These are phyloP conservation scores for Phytophthora sp. DNA, from an alignment of 352 stramenopile genomes.

Conservation along the genomic window DNA sequence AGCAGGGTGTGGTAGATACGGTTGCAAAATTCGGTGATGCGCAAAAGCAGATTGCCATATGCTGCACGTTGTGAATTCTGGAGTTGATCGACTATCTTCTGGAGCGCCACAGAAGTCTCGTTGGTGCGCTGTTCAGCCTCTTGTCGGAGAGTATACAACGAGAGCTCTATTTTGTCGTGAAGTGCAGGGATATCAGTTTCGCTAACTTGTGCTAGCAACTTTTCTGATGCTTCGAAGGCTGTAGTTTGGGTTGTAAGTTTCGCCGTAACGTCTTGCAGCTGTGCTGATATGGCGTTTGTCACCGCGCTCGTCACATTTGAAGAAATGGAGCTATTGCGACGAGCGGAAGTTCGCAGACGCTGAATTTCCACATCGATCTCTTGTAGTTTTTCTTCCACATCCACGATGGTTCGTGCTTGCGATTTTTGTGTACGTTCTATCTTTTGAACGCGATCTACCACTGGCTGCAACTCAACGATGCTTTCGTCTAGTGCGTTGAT, in stretches of 20 bases:
- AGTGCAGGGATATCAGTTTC: conserved; percentile 52
- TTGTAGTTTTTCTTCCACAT: conserved; percentile 67
- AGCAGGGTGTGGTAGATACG: conserved; percentile 61
- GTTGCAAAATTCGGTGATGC: conserved; percentile 38
- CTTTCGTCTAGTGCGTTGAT: conserved; percentile 45
- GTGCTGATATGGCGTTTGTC: conserved; percentile 26
- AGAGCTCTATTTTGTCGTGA: conserved; percentile 41
- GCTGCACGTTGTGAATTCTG: conserved; percentile 22
- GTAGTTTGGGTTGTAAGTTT: conserved; percentile 36
- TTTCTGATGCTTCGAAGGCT: conserved; percentile 39
- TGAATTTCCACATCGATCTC: conserved; percentile 59
- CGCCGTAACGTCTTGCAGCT: conserved; percentile 48
- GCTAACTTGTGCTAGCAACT: conserved; percentile 32
- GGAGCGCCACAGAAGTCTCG: conserved; percentile 44
- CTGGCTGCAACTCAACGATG: conserved; percentile 43
- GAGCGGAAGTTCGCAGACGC: conserved; percentile 42
- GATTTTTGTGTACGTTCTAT: conserved; percentile 49
- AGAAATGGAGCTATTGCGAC: conserved; percentile 42
- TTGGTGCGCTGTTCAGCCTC: conserved; percentile 52
- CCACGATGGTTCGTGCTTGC: conserved; percentile 49
- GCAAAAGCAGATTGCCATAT: conserved; percentile 25
- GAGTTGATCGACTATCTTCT: conserved; percentile 39
- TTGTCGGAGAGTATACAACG: conserved; percentile 45
- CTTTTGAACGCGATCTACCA: conserved; percentile 45
- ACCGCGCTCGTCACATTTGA: conserved; percentile 31